Conservation (phyloP, 1,284 basidiomycete genomes). For the Cystobasidium pallidum region DNA sequence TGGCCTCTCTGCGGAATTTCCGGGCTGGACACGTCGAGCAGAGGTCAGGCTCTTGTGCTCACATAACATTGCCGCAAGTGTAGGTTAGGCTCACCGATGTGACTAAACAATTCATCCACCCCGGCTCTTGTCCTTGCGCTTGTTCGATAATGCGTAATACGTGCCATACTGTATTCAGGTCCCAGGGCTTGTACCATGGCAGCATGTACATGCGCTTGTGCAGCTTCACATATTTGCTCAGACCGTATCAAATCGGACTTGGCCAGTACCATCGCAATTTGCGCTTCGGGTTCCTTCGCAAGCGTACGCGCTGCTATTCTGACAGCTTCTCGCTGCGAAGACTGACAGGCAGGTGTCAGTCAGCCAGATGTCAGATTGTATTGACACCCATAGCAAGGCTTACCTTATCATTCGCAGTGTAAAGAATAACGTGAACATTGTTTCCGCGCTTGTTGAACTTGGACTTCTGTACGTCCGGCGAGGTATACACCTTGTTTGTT, state of each 20-base stretch:
- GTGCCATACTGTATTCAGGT: not conserved
- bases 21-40: conserved; percentile 19
- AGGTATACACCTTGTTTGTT: conserved; percentile 1
- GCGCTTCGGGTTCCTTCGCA: not conserved
- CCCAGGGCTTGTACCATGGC: not conserved
- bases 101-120: not conserved
- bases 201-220: not conserved
- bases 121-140: not conserved
- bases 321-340: conserved; percentile 3
- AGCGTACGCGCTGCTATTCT: not conserved
- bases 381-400: not conserved
- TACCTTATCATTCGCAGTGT: not conserved
- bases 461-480: not conserved
- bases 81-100: conserved; percentile 3
- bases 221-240: not conserved
- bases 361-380: not conserved
- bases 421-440: conserved; percentile 5
- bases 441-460: conserved; percentile 1
- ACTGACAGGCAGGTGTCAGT: not conserved
- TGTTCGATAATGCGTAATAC: not conserved
- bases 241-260: not conserved
- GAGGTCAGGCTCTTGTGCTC: no score
- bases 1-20: not conserved
- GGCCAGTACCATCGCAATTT: conserved; percentile 9
- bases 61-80: no score